Evolutionary conservation across 129 eudicot genomes (phyloP), one percentile per base, ranked within the genome.

Genomic region (Tanacetum coccineum): DNA sequence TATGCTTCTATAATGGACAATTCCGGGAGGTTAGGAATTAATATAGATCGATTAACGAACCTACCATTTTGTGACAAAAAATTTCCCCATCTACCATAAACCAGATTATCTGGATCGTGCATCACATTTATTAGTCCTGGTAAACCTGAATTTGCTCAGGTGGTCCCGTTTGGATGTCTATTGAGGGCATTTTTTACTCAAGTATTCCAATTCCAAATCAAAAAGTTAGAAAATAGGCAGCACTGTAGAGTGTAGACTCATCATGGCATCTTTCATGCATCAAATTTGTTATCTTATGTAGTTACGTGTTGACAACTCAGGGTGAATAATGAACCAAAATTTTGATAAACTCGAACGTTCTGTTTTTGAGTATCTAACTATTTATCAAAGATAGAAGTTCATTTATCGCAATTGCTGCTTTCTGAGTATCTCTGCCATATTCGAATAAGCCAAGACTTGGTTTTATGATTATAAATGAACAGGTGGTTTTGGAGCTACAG

Each of bases 401-500:
- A 36, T 36, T 36, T 36, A 6, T 8, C 10, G 42, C 42, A 7
- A 36, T 36, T 36, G 10, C 42, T 36, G 42, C 36, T 22, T 14
- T 46, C 21, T 32, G 14, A 63, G 71, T 62, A 44, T 53, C 74
- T 45, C 15, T 26, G 6, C 14, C 4, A 53, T 49, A 22, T 39
- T 36, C 13, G 12, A 45, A 55, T 12, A 13, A 64, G 5, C 17
- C 21, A 51, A 47, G 21, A 49, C 20, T 60, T 22, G 15, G 36
- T 9, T 72, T 66, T 40, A 30, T 67, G 53, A 72, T 72, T 40
- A 32, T 73, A n/a, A 67, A 59, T 65, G 46, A 54, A 55, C 62
- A 93, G 98, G 84, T 93, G 70, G 96, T 83, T 50, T 65, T 86
- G 87, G 99, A 89, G 82, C 76, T 93, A 66, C 91, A 86, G 49